Evolutionary conservation across 495 filamentous ascomycete genomes (phyloP), one percentile per base, ranked within the genome.

Genomic region (Saxispiralis lemnorum): DNA sequence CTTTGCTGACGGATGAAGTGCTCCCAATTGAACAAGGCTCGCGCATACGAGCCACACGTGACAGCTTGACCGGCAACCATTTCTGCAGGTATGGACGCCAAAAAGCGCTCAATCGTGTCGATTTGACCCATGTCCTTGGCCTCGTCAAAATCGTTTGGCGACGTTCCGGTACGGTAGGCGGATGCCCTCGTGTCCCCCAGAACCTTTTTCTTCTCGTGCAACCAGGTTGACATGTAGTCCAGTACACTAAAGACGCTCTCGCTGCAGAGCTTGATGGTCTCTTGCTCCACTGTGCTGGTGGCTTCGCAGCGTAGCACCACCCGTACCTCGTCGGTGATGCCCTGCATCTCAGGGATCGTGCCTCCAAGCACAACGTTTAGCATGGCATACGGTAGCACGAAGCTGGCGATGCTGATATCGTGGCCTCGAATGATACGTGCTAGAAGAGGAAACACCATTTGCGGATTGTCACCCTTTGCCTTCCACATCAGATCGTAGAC

Each of bases 1-100:
- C 50, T 36, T 40, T 66, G 61, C 45, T 78, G 72, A 15, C 79
- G 75, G 41, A 93, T 83, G 51, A 88, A 81, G 54, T 88, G 83
- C 58, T 99, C 89, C 71, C 88, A 85, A 53, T 93, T 79, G 56
- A 92, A 93, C 17, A 96, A 64, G 12, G 92, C 92, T 36, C 92
- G 71, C 12, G 92, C 79, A 57, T 82, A 96, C 17, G 89, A 93
- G 43, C 80, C 81, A 60, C 89, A 95, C 52, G 94, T 83, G 14
- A 93, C 69, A 10, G 89, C 87, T 51, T 87, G 75, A 34, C 70
- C 69, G 5, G 88, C 84, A 33, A 95, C 81, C 33, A 89, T 60
- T 46, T 93, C 83, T 1, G 86, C 76, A 13, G 89, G 87, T 42
- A 97, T 81, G 15, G 68, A 66, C 14, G 68, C 62, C 19, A 96